A percentile compares a stretch with the other conserved stretches of the same genome.
phyloP scores from a whole-genome alignment of 2,329 filamentous ascomycete genomes.

The Cordyceps militaris region DNA sequence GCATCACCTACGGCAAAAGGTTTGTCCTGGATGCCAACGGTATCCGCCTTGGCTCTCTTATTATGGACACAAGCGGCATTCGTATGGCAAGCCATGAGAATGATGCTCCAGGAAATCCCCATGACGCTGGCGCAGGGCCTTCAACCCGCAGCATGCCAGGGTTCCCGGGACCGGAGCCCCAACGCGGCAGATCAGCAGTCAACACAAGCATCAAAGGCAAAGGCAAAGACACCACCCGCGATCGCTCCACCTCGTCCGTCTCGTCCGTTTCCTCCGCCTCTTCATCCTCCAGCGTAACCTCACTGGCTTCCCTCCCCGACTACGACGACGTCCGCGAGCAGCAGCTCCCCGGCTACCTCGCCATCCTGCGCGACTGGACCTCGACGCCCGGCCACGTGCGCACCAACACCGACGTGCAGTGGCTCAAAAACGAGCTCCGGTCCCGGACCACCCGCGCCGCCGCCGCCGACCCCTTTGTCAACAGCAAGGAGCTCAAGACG shows the following conservation, averaged over 20 bases:
- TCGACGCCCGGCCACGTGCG: slow-evolving; percentile 40
- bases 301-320: slow-evolving; percentile 47
- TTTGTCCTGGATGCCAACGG: slow-evolving; percentile 39
- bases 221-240: slow-evolving; percentile 22
- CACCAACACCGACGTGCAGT: slow-evolving; percentile 37
- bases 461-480: slow-evolving; percentile 3
- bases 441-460: slow-evolving; percentile 22
- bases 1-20: slow-evolving; percentile 35
- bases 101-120: not conserved
- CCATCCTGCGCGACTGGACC: slow-evolving; percentile 42
- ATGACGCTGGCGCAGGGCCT: not conserved
- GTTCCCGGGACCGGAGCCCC: not conserved
- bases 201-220: not conserved
- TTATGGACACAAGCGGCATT: slow-evolving; percentile 35
- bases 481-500: slow-evolving; percentile 31
- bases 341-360: slow-evolving; percentile 41
- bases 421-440: slow-evolving; percentile 37
- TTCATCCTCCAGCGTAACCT: slow-evolving; percentile 29
- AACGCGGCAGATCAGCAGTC: not conserved
- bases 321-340: slow-evolving; percentile 42
- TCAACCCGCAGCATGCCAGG: not conserved
- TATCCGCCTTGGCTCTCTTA: slow-evolving; percentile 38
- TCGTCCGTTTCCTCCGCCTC: slow-evolving; percentile 25
- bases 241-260: slow-evolving; percentile 27
- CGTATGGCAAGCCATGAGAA: slow-evolving; percentile 15